Base-by-base conservation (phyloP, 352 stramenopile genomes). In the Phytophthora sp. region DNA sequence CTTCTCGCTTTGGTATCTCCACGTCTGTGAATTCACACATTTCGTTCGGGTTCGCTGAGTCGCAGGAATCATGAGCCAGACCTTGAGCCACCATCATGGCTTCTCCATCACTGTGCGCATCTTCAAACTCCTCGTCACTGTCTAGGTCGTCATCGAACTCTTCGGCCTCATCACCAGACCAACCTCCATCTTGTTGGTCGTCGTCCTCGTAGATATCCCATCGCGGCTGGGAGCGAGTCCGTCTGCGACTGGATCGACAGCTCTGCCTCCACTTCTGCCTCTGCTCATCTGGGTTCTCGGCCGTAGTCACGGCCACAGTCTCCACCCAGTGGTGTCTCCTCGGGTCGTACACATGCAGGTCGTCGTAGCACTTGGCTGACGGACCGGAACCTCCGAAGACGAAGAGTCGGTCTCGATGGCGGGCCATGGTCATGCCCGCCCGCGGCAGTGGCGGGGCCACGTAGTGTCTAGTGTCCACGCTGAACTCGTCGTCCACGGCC, bases 401-500 rank as follows among this genome's bases (percentile, higher is more conserved):
- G 63, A 97, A 98, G 5, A 98, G 66, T n/a, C 84, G 74, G 42
- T 94, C 91, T 39, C 87, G 75, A 55, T 98, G 76, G 24, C 88
- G 80, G n/a, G 90, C 97, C 60, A 99, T 91, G n/a, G 92, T 98
- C 96, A 99, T 98, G 17, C 95, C 96, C 0, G 94, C 94, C 37
- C 94, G 70, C 8, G 96, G 94, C 65, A 97, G 88, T 6, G 94
- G 94, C 44, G 96, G 77, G 9, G 87, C 71, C 6, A 84, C 77
- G 23, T 72, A 68, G 13, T 65, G 52, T 5, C 52, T 62, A 32
- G 60, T 63, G 37, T 78, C 65, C 12, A 66, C 70, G 5, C 28
- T 46, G 8, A 55, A 48, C 31, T 62, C 53, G 43, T 82, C 57
- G 37, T 75, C 72, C 41, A 92, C 78, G 3, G 70, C 56, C 1